phyloP scores from a whole-genome alignment of 345 rosid species.

The Jatropha curcas region DNA sequence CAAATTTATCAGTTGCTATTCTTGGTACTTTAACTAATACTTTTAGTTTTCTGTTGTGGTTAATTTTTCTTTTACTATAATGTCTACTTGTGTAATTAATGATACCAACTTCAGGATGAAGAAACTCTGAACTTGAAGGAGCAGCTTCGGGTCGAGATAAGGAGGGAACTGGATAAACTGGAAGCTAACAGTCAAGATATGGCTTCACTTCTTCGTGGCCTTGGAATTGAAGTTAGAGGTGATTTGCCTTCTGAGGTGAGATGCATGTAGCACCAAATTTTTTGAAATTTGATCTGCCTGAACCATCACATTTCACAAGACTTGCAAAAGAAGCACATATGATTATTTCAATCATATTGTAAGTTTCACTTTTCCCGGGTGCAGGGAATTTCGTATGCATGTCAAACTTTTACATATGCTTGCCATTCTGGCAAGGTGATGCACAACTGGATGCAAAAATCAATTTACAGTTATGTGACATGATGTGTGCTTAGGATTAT shows the following conservation, averaged over 20 bases:
- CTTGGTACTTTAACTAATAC: background rate
- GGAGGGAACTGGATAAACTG: slow-evolving; percentile 14
- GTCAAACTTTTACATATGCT: background rate
- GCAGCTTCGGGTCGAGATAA: slow-evolving; percentile 14
- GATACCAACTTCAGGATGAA: slow-evolving; percentile 15
- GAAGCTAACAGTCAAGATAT: slow-evolving; percentile 17
- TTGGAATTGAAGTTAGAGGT: slow-evolving; percentile 19
- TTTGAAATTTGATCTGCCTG: background rate
- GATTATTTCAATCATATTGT: background rate
- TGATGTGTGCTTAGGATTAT: background rate
- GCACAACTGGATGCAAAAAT: no score
- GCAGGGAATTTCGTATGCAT: background rate
- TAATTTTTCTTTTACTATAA: background rate
- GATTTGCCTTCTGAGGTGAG: slow-evolving; percentile 21
- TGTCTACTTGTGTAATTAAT: background rate
- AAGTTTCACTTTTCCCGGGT: background rate
- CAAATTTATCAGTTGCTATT: background rate
- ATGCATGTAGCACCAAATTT: background rate
- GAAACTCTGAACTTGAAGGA: slow-evolving; percentile 21
- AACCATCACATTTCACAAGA: background rate
- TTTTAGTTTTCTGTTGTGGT: background rate
- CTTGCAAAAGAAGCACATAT: background rate
- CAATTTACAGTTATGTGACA: no score
- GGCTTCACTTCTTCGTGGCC: slow-evolving; percentile 22
- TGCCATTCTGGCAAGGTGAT: background rate